Percentiles rank a stretch among this genome's conserved stretches.
Evolutionary conservation across 768 basidiomycete genomes (phyloP).

Genomic region (Lactarius sp.): DNA sequence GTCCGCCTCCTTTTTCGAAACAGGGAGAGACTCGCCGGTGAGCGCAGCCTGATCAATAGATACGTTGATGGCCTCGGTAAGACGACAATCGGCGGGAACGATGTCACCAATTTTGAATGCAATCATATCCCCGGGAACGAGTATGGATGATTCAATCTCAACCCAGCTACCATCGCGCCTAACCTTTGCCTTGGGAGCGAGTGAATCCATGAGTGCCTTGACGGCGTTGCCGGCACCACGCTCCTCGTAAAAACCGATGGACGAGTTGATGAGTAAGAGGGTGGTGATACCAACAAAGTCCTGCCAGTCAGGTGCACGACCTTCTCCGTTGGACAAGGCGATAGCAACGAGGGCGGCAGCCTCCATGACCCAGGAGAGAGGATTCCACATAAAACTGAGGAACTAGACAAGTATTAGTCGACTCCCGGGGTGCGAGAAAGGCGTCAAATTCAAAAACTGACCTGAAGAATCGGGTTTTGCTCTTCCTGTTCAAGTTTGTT

Average conservation of each 20-base stretch:
- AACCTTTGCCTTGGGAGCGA: slow-evolving; percentile 95
- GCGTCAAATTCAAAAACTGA: not conserved
- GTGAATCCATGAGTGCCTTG: slow-evolving; percentile 99
- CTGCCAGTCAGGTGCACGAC: slow-evolving; percentile 87
- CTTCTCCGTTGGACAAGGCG: slow-evolving; percentile 88
- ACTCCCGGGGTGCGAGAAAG: not conserved
- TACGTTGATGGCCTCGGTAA: slow-evolving; percentile 94
- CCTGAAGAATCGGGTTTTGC: slow-evolving; percentile 67
- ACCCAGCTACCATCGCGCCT: slow-evolving; percentile 80
- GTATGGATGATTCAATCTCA: slow-evolving; percentile 84
- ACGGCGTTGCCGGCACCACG: slow-evolving; percentile 96
- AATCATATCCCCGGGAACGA: slow-evolving; percentile 95
- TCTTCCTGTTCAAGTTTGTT: slow-evolving; percentile 92
- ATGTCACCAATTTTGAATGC: slow-evolving; percentile 99
- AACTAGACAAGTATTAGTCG: slow-evolving; percentile 45
- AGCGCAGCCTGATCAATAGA: slow-evolving; percentile 98
- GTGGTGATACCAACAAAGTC: slow-evolving; percentile 97
- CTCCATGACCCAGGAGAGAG: slow-evolving; percentile 99
- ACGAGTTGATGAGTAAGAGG: slow-evolving; percentile 89
- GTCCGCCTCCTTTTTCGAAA: slow-evolving; percentile 87
- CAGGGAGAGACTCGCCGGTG: slow-evolving; percentile 94
- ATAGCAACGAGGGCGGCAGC: slow-evolving; percentile 93
- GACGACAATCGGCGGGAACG: slow-evolving; percentile 96
- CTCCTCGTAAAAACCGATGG: slow-evolving; percentile 98
- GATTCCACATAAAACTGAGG: slow-evolving; percentile 99